Conservation (phyloP, 768 basidiomycete genomes). For the Leccinum obscurum region DNA sequence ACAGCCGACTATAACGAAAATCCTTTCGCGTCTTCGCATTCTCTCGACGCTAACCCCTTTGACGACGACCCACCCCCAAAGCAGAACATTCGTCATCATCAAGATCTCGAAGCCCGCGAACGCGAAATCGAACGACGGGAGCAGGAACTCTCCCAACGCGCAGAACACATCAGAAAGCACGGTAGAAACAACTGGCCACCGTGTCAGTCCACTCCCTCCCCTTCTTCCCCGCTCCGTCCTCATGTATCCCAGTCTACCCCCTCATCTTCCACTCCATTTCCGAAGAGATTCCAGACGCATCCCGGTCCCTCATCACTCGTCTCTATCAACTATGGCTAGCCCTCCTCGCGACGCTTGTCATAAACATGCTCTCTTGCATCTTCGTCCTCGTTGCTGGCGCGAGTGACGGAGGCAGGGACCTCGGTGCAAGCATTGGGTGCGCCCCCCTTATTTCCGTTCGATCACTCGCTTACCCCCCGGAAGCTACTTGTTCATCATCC, state of each 20-base stretch:
- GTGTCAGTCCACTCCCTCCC: conserved; percentile 50
- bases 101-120: conserved; percentile 77
- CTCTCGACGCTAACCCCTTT: conserved; percentile 87
- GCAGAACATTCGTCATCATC: conserved; percentile 52
- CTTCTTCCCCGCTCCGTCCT: conserved; percentile 17
- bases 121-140: conserved; percentile 80
- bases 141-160: conserved; percentile 64
- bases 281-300: conserved; percentile 85
- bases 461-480: conserved; percentile 17
- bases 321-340: conserved; percentile 95
- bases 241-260: conserved; percentile 70
- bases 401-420: conserved; percentile 71
- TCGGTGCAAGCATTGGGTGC: conserved; percentile 82
- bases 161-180: conserved; percentile 67
- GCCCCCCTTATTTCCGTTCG: conserved; percentile 28
- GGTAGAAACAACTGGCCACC: conserved; percentile 94
- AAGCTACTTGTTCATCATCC: conserved; percentile 81
- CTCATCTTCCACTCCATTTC: conserved; percentile 92
- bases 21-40: conserved; percentile 82
- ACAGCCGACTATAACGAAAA: conserved; percentile 52
- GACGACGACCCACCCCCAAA: conserved; percentile 66
- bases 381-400: conserved; percentile 79
- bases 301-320: conserved; percentile 76
- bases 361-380: conserved; percentile 92
- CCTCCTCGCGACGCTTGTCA: conserved; percentile 72